Percentiles rank a stretch among this genome's conserved stretches.
These are phyloP conservation scores for Balansia obtecta DNA, from an alignment of 2,329 filamentous ascomycete species.

Conservation along the genomic window DNA sequence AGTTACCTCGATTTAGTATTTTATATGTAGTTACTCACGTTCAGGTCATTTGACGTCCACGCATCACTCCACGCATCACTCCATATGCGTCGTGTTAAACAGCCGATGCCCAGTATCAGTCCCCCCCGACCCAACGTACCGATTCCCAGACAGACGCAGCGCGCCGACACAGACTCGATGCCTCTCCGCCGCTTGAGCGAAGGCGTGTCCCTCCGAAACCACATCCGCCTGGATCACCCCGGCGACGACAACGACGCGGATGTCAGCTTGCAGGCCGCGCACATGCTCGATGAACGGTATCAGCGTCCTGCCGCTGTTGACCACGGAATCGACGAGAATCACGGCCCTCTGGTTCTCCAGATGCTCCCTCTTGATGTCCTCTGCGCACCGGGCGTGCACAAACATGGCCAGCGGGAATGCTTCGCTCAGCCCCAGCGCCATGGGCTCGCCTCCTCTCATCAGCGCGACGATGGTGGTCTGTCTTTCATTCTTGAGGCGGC, in stretches of 20 bases:
- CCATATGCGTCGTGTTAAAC: conserved; percentile 42
- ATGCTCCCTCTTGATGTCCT: conserved; percentile 30
- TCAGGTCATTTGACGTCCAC: no score
- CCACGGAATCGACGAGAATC: conserved; percentile 46
- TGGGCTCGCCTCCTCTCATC: conserved; percentile 52
- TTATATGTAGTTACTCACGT: no score
- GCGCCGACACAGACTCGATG: conserved; percentile 30
- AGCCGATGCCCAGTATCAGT: conserved; percentile 49
- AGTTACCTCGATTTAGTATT: no score
- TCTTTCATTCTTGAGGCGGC: conserved; percentile 32
- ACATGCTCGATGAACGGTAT: conserved; percentile 35
- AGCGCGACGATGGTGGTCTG: conserved; percentile 42
- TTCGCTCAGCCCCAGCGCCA: conserved; percentile 45
- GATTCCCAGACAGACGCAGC: conserved; percentile 43
- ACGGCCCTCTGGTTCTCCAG: conserved; percentile 27
- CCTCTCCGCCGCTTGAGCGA: conserved; percentile 11
- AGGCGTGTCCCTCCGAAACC: conserved; percentile 6
- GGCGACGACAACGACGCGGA: conserved; percentile 41
- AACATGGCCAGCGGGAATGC: conserved; percentile 39
- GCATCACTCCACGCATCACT: conserved; percentile 9
- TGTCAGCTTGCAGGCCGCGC: conserved; percentile 21
- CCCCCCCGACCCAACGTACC: conserved; percentile 35
- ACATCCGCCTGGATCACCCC: conserved; percentile 37
- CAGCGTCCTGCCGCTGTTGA: conserved; percentile 43
- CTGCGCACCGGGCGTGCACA: conserved; percentile 27